Evolutionary conservation across 1,284 basidiomycete genomes (phyloP).

Genomic region (Athelia sp.): DNA sequence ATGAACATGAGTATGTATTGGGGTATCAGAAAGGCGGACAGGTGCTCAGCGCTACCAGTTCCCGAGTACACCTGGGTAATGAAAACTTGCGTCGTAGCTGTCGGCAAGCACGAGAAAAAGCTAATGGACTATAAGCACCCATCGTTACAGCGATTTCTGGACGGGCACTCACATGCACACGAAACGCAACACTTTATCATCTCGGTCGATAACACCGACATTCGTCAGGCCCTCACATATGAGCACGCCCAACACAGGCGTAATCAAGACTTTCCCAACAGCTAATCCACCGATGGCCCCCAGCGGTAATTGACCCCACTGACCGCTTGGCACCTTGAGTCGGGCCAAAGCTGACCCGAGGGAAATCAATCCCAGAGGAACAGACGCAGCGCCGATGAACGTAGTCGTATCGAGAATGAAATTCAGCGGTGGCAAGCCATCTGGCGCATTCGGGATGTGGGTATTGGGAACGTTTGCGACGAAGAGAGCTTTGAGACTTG

Average conservation of each 20-base stretch:
- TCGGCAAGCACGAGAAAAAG: conserved; percentile 62
- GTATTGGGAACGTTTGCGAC: conserved; percentile 39
- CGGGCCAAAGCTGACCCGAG: conserved; percentile 73
- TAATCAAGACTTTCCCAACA: conserved; percentile 58
- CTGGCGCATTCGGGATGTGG: conserved; percentile 60
- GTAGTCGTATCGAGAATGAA: conserved; percentile 59
- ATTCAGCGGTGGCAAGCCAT: conserved; percentile 70
- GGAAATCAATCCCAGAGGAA: conserved; percentile 70
- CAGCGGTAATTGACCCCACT: conserved; percentile 54
- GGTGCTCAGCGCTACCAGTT: conserved; percentile 56
- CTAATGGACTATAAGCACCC: conserved; percentile 24
- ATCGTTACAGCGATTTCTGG: too few species aligned
- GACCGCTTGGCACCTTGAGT: conserved; percentile 47
- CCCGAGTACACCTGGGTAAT: conserved; percentile 65
- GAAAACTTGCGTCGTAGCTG: conserved; percentile 58
- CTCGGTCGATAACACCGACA: conserved; percentile 42
- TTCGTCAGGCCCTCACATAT: conserved; percentile 50
- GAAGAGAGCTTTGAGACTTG: conserved; percentile 70
- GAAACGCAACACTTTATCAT: conserved; percentile 62
- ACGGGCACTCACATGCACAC: conserved; percentile 72
- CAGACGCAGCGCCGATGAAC: conserved; percentile 69
- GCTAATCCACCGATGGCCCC: conserved; percentile 63
- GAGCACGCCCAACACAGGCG: conserved; percentile 66
- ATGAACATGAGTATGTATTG: conserved; percentile 64
- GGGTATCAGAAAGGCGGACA: conserved; percentile 61